phyloP scores from a whole-genome alignment of 108 stramenopile genomes.

The Skeletonema tropicum region DNA sequence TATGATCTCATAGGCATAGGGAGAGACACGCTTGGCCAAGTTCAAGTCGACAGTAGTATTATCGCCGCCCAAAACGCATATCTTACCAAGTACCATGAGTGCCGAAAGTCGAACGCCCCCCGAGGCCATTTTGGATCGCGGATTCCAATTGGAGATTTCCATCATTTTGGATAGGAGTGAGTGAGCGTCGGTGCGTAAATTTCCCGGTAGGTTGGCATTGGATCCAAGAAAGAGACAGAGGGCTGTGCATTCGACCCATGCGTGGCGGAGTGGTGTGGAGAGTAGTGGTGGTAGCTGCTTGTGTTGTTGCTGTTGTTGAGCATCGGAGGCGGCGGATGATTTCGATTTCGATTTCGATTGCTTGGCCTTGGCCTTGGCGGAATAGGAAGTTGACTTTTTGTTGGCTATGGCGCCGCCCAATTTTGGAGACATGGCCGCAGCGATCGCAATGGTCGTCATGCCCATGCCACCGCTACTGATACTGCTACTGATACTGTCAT shows the following conservation, averaged over 20 bases:
- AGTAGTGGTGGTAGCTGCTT: slow-evolving; percentile 67
- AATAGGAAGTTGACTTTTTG: neutral
- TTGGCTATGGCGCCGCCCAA: neutral
- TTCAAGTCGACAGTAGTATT: neutral
- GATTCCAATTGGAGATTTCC: slow-evolving; percentile 72
- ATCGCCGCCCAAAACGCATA: slow-evolving; percentile 55
- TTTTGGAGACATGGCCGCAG: neutral
- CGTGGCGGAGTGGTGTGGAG: slow-evolving; percentile 67
- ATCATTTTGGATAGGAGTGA: slow-evolving; percentile 75
- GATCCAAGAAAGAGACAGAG: slow-evolving; percentile 73
- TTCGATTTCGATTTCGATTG: neutral
- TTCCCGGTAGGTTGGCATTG: slow-evolving; percentile 68
- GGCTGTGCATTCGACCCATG: slow-evolving; percentile 85
- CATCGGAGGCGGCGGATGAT: too few species aligned
- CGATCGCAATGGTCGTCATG: too few species aligned
- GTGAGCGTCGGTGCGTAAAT: slow-evolving; percentile 63
- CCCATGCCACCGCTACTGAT: neutral
- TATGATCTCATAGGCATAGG: slow-evolving; percentile 76
- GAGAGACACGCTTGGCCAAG: slow-evolving; percentile 56
- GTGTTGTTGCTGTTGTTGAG: slow-evolving; percentile 51
- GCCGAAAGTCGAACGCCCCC: slow-evolving; percentile 83
- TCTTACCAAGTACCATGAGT: slow-evolving; percentile 58
- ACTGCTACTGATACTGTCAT: too few species aligned
- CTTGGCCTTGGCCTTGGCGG: too few species aligned
- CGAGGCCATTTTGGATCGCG: slow-evolving; percentile 66